Conservation (phyloP, 2,329 filamentous ascomycete species). For the Clonostachys rosea region DNA sequence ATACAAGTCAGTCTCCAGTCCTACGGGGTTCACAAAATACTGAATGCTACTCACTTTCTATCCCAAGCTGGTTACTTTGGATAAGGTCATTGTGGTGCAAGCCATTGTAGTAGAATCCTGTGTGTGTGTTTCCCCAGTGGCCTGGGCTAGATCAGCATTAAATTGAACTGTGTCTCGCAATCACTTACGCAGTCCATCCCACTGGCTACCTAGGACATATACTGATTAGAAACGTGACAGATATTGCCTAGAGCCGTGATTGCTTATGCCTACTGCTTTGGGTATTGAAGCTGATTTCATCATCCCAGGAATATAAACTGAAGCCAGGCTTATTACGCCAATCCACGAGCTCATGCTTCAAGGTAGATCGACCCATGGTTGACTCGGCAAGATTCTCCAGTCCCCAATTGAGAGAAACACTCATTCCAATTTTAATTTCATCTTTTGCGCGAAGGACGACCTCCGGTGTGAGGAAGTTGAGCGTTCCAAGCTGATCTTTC, state of each 20-base stretch:
- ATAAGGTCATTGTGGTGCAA: conserved; percentile 2
- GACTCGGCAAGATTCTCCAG: conserved; percentile 40
- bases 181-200: conserved; percentile 27
- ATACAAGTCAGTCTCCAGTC: neutral
- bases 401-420: conserved; percentile 50
- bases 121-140: conserved; percentile 1
- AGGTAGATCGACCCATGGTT: neutral
- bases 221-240: too few relatives aligned
- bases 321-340: conserved; percentile 2
- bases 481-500: conserved; percentile 38
- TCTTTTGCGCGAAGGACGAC: conserved; percentile 17
- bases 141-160: neutral
- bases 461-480: conserved; percentile 40
- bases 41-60: conserved; percentile 1
- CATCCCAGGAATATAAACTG: conserved; percentile 20
- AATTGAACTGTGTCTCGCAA: neutral
- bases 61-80: conserved; percentile 4
- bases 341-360: conserved; percentile 3
- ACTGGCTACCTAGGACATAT: conserved; percentile 29
- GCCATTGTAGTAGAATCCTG: conserved; percentile 4
- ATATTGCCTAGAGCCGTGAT: too few relatives aligned
- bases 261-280: conserved; percentile 24
- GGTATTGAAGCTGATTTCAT: conserved; percentile 46
- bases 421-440: conserved; percentile 44
- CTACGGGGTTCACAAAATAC: too few relatives aligned